Conservation (phyloP, 805 yeast species). For the Ogataea minuta region DNA sequence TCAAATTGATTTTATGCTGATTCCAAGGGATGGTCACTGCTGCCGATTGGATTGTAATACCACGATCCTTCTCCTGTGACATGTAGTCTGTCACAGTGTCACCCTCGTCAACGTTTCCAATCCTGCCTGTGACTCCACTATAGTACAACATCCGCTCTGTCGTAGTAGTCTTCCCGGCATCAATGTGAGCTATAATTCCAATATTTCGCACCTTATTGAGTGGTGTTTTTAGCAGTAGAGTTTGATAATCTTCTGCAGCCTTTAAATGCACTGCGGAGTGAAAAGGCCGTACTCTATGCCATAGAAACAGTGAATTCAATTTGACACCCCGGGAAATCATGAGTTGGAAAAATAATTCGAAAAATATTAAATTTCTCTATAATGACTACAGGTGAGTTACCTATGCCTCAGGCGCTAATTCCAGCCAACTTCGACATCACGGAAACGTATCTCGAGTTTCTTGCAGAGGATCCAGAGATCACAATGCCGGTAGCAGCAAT, state of each 20-base stretch:
- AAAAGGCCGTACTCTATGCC: conserved; percentile 2
- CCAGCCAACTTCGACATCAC: conserved; percentile 70
- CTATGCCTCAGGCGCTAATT: background rate
- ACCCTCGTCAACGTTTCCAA: conserved; percentile 95
- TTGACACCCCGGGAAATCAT: conserved; percentile 4
- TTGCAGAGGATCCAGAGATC: conserved; percentile 90
- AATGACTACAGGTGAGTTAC: conserved; percentile 1
- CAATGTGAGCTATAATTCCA: conserved; percentile 98
- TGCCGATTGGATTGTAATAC: conserved; percentile 95
- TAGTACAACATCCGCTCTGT: conserved; percentile 94
- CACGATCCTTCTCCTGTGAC: conserved; percentile 86
- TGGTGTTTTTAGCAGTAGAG: conserved; percentile 22
- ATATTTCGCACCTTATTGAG: conserved; percentile 65
- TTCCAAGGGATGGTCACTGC: conserved; percentile 91
- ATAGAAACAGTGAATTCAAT: background rate
- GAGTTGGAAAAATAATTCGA: conserved; percentile 2
- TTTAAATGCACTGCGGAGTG: background rate
- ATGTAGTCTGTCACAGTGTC: conserved; percentile 93
- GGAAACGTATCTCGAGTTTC: conserved; percentile 71
- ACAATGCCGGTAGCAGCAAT: conserved; percentile 99
- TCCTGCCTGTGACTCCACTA: conserved; percentile 72
- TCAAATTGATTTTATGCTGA: conserved; percentile 68
- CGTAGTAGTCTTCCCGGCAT: conserved; percentile 98
- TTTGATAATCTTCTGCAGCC: conserved; percentile 12
- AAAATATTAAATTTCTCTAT: conserved; percentile 1